A percentile compares a stretch with the other conserved stretches of the same genome.
These are phyloP conservation scores for Phaeosphaeria sp. DNA, from an alignment of 2,329 filamentous ascomycete genomes.

Conservation along the genomic window DNA sequence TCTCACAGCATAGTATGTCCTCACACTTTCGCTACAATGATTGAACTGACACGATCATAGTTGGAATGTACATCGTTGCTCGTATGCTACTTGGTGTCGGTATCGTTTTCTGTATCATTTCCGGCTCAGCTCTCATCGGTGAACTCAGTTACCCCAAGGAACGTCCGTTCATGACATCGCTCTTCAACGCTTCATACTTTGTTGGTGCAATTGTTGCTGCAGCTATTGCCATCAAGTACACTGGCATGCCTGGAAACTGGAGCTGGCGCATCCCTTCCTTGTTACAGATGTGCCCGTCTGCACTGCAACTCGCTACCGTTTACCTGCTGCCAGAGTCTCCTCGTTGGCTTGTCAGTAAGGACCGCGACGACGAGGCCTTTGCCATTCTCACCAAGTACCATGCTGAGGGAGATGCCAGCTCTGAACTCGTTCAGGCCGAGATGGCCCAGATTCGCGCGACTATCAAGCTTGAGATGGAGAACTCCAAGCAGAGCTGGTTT, in stretches of 20 bases:
- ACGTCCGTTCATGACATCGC: slow-evolving; percentile 63
- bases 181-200: slow-evolving; percentile 67
- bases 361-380: slow-evolving; percentile 54
- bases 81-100: slow-evolving; percentile 67
- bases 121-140: slow-evolving; percentile 64
- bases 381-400: slow-evolving; percentile 51
- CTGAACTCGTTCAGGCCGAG: slow-evolving; percentile 58
- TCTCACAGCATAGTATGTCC: slow-evolving; percentile 44
- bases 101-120: slow-evolving; percentile 66
- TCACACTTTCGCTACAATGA: background rate
- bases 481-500: slow-evolving; percentile 60
- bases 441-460: slow-evolving; percentile 66
- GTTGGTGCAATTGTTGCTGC: slow-evolving; percentile 59
- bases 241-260: slow-evolving; percentile 50
- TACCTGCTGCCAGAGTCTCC: slow-evolving; percentile 50
- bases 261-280: slow-evolving; percentile 60
- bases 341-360: slow-evolving; percentile 60
- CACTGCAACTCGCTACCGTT: slow-evolving; percentile 50
- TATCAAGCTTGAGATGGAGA: slow-evolving; percentile 62
- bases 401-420: slow-evolving; percentile 49
- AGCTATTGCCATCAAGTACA: slow-evolving; percentile 58
- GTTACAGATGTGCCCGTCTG: slow-evolving; percentile 58
- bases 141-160: slow-evolving; percentile 68
- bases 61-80: slow-evolving; percentile 65
- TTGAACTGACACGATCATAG: slow-evolving; percentile 21